Base-by-base conservation (phyloP, 495 filamentous ascomycete genomes). In the Lasiosphaeria miniovina region DNA sequence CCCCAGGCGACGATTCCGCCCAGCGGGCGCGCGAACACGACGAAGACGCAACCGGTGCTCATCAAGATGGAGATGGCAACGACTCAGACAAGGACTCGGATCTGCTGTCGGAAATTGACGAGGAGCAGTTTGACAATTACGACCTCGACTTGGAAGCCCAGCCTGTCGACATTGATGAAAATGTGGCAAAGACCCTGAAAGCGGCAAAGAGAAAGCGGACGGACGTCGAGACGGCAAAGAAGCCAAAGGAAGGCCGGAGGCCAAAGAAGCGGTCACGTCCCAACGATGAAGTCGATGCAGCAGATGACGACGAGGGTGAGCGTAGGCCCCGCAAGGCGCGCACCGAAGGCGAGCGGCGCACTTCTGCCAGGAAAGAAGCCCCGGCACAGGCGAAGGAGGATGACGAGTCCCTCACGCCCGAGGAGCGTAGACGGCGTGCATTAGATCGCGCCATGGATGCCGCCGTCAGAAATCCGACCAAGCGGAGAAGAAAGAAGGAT, bases 41-140 rank as follows among this genome's bases (percentile, higher is more conserved):
- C 6, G 52, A 62, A 33, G 66, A 69, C 24, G 61, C 68, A 0
- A 61, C 64, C 48, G 58, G 64, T 17, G 74, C 79, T 49, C 61
- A 68, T n/a, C 71, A 73, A 45, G 65, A 74, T 12, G 68, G 68
- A 52, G 72, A 68, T 56, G 79, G 71, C 24, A 78, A 73, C 52
- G 65, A 80, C n/a, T 89, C 88, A 1, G 91, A 93, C 64, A 84
- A 88, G 61, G 90, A 93, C 36, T 91, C 89, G 10, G 78, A 81
- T n/a, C 84, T 90, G 55, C 84, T 96, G 14, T 97, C 93, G 9
- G 94, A 98, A 71, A 88, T 98, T 65, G 95, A 98, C 72, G 94
- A 98, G 70, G 88, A 88, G 49, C 87, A 95, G 70, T 96, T 99
- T 73, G 89, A 80, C 49, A 86, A 96, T 64, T 96, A 96, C 74